A percentile compares a stretch with the other conserved stretches of the same genome.
phyloP scores from a whole-genome alignment of 352 stramenopile genomes.

The Globisporangium heterothallicum region DNA sequence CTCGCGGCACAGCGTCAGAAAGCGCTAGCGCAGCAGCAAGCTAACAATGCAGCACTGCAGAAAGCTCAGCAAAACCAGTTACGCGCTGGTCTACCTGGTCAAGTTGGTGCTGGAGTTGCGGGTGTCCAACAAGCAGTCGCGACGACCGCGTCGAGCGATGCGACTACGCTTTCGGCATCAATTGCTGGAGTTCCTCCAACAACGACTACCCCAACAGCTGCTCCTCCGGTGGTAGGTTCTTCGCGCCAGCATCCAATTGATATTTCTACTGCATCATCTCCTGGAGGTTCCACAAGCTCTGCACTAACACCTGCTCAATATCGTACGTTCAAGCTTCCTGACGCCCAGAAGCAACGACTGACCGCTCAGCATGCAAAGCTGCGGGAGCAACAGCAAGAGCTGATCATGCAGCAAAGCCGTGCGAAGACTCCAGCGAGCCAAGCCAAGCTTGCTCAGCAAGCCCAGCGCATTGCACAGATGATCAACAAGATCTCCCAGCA shows the following conservation, averaged over 20 bases:
- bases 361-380: constrained; percentile 68
- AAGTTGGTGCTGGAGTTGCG: constrained; percentile 2
- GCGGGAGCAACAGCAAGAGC: constrained; percentile 71
- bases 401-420: constrained; percentile 67
- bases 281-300: constrained; percentile 21
- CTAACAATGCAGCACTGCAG: constrained; percentile 16
- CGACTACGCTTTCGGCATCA: constrained; percentile 13
- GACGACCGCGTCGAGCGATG: constrained; percentile 10
- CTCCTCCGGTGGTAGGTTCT: constrained; percentile 22
- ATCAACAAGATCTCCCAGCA: constrained; percentile 87
- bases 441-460: constrained; percentile 68
- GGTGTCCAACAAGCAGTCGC: constrained; percentile 12
- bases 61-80: constrained; percentile 41
- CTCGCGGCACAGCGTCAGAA: constrained; percentile 31
- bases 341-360: constrained; percentile 60
- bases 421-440: constrained; percentile 67
- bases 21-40: constrained; percentile 28
- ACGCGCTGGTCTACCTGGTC: constrained; percentile 4
- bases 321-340: constrained; percentile 62
- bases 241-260: constrained; percentile 50
- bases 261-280: constrained; percentile 26
- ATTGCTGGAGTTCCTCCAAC: background rate
- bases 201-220: constrained; percentile 6
- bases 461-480: constrained; percentile 71
- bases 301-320: constrained; percentile 68